phyloP scores from a whole-genome alignment of 2,329 filamentous ascomycete genomes.

The Neofusicoccum sp. region DNA sequence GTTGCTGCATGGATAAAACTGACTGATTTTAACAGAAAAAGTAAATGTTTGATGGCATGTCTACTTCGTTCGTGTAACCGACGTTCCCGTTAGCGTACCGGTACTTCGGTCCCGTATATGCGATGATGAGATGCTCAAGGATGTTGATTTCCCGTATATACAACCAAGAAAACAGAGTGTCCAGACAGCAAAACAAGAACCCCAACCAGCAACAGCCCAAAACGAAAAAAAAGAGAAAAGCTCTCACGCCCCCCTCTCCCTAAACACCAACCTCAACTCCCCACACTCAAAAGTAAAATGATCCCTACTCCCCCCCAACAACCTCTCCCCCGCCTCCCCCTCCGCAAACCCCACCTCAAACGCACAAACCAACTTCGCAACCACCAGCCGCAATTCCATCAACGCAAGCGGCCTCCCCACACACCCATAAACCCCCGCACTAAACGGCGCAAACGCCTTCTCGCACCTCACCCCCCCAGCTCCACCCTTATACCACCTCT shows the following conservation, averaged over 20 bases:
- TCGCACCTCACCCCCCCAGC: conserved; percentile 33
- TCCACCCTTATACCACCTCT: neutral
- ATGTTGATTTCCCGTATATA: too few relatives aligned
- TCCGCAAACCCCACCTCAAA: conserved; percentile 54
- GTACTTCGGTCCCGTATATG: too few relatives aligned
- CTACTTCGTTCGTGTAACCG: too few relatives aligned
- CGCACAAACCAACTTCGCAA: conserved; percentile 63
- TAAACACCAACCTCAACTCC: conserved; percentile 4
- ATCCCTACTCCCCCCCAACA: conserved; percentile 12
- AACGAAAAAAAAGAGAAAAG: too few relatives aligned
- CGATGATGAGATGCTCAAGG: too few relatives aligned
- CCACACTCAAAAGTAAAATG: conserved; percentile 17
- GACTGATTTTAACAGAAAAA: too few relatives aligned
- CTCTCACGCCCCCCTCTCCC: neutral
- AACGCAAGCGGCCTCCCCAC: conserved; percentile 2
- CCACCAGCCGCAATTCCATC: conserved; percentile 45
- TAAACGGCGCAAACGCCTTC: conserved; percentile 11
- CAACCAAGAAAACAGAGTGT: too few relatives aligned
- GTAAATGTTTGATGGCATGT: too few relatives aligned
- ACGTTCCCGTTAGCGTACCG: too few relatives aligned
- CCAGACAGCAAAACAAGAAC: too few relatives aligned
- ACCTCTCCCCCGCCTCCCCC: neutral
- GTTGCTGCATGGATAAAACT: too few relatives aligned
- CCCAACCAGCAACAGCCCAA: too few relatives aligned
- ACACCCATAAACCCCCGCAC: neutral